Evolutionary conservation across 2,329 filamentous ascomycete genomes (phyloP).

Genomic region (Exophiala sp.): DNA sequence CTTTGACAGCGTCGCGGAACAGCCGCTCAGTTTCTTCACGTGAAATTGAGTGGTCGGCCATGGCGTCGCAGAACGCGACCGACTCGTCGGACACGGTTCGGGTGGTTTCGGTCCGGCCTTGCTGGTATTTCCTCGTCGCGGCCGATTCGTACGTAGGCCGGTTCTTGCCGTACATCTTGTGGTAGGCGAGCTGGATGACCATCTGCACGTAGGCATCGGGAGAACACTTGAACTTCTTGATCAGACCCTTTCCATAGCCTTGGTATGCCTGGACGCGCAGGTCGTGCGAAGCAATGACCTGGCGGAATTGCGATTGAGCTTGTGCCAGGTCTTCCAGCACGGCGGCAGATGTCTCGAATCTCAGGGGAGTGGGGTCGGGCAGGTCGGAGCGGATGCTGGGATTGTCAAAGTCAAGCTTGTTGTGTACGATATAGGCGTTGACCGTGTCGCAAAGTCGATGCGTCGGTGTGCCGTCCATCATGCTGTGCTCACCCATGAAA

Average conservation of each 20-base stretch:
- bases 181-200: conserved; percentile 96
- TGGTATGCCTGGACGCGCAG: conserved; percentile 93
- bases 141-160: conserved; percentile 97
- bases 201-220: conserved; percentile 98
- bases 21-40: conserved; percentile 66
- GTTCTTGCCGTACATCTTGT: conserved; percentile 99
- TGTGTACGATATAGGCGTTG: conserved; percentile 86
- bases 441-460: conserved; percentile 94
- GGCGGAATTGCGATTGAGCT: conserved; percentile 73
- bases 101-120: conserved; percentile 94
- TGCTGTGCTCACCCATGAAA: conserved; percentile 97
- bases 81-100: conserved; percentile 87
- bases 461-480: conserved; percentile 99
- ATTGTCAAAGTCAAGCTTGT: conserved; percentile 87
- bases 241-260: conserved; percentile 94
- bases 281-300: conserved; percentile 82
- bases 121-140: conserved; percentile 89
- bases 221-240: conserved; percentile 99
- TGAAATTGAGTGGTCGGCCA: conserved; percentile 65
- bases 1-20: conserved; percentile 76
- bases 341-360: conserved; percentile 72
- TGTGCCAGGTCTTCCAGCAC: conserved; percentile 74
- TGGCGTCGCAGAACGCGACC: conserved; percentile 83
- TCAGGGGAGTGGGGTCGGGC: conserved; percentile 72
- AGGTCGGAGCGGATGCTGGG: conserved; percentile 75